Percentiles rank a stretch among this genome's conserved stretches.
Evolutionary conservation across 1,284 basidiomycete species (phyloP).

Genomic region (Malassezia psittaci): DNA sequence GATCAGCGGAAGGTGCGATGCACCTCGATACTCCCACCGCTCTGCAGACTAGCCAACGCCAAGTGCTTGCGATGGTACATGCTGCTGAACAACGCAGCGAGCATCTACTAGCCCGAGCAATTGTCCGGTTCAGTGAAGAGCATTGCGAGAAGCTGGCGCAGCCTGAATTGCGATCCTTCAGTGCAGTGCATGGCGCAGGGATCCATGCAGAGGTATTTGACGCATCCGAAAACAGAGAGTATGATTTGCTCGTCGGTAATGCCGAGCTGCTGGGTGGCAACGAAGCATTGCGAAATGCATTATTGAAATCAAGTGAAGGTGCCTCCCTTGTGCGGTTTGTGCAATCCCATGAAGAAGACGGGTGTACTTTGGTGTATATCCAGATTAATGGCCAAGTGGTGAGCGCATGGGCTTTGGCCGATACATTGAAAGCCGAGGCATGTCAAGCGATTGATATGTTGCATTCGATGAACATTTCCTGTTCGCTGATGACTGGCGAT

Average conservation of each 20-base stretch:
- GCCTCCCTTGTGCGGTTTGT: constrained; percentile 6
- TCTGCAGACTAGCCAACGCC: constrained; percentile 41
- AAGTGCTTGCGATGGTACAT: constrained; percentile 55
- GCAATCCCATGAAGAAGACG: constrained; percentile 24
- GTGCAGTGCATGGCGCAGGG: constrained; percentile 78
- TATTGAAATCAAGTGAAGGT: not conserved
- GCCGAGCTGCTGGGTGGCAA: constrained; percentile 18
- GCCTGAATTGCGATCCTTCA: constrained; percentile 54
- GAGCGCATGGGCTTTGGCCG: constrained; percentile 31
- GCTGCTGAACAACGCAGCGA: constrained; percentile 83
- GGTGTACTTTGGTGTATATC: constrained; percentile 37
- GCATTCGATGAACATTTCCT: constrained; percentile 34
- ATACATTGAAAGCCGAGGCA: constrained; percentile 41
- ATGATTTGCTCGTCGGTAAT: constrained; percentile 33
- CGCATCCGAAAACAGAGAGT: constrained; percentile 5
- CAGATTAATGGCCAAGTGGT: constrained; percentile 31
- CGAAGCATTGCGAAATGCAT: not conserved
- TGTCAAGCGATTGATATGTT: constrained; percentile 26
- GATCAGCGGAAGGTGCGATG: not conserved
- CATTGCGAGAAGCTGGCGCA: not conserved
- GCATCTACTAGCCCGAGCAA: constrained; percentile 87
- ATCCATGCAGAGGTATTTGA: constrained; percentile 51
- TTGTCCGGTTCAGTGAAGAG: constrained; percentile 62
- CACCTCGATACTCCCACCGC: constrained; percentile 16
- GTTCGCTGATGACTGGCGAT: constrained; percentile 44